A percentile compares a stretch with the other conserved stretches of the same genome.
Conservation (phyloP, 108 stramenopile species). For the Nitzschia putrida region DNA sequence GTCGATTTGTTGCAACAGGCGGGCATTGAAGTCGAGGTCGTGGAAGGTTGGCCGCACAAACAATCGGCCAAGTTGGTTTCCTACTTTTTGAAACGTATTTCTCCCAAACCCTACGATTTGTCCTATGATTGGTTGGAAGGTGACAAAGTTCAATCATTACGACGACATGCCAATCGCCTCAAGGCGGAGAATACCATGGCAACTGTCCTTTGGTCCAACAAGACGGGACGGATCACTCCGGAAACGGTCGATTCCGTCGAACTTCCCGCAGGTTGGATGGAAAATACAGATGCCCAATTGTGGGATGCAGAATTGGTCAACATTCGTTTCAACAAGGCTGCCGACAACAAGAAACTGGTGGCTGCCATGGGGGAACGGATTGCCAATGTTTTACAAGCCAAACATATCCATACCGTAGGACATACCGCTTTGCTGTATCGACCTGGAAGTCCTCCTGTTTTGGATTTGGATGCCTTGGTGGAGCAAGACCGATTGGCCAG, state of each 20-base stretch:
- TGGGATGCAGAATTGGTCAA: conserved; percentile 77
- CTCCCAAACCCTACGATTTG: conserved; percentile 37
- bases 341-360: conserved; percentile 69
- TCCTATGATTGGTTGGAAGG: conserved; percentile 58
- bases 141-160: conserved; percentile 47
- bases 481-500: neutral
- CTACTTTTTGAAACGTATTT: conserved; percentile 71
- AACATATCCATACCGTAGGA: conserved; percentile 77
- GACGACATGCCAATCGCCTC: conserved; percentile 49
- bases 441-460: conserved; percentile 54
- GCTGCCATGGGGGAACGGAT: conserved; percentile 61
- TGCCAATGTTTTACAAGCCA: conserved; percentile 59
- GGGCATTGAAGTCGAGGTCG: conserved; percentile 65
- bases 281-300: conserved; percentile 55
- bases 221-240: conserved; percentile 5
- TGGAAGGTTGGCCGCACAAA: conserved; percentile 12
- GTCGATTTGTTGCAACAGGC: conserved; percentile 63
- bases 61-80: conserved; percentile 57
- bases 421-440: conserved; percentile 81
- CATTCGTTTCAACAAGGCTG: conserved; percentile 68
- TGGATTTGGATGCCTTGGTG: conserved; percentile 67
- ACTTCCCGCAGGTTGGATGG: conserved; percentile 58
- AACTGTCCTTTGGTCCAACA: conserved; percentile 48
- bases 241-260: conserved; percentile 37
- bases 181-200: conserved; percentile 59